phyloP scores from a whole-genome alignment of 257 asterid species.

The Craterostigma plantagineum region DNA sequence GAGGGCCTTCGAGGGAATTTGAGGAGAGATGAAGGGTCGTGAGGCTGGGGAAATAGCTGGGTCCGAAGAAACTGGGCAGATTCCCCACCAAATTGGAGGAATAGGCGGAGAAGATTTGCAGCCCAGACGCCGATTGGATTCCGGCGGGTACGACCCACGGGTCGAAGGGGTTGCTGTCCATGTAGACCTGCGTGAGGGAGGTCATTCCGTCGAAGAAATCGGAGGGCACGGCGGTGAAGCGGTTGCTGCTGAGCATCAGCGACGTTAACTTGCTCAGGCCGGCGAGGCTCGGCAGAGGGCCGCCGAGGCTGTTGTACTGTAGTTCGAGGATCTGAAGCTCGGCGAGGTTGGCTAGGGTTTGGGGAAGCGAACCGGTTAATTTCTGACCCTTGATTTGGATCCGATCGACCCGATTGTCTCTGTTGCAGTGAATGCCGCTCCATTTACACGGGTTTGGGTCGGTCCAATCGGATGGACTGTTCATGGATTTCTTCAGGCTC shows the following conservation, averaged over 20 bases:
- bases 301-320: slow-evolving; percentile 29
- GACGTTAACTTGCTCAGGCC: slow-evolving; percentile 24
- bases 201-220: slow-evolving; percentile 67
- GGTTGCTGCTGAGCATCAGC: slow-evolving; percentile 30
- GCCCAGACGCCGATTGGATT: slow-evolving; percentile 20
- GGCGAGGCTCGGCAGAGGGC: slow-evolving; percentile 62
- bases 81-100: slow-evolving; percentile 30
- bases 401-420: slow-evolving; percentile 22
- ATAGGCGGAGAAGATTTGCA: slow-evolving; percentile 37
- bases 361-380: slow-evolving; percentile 48
- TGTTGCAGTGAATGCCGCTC: slow-evolving; percentile 16
- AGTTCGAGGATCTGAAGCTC: slow-evolving; percentile 36
- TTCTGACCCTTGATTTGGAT: slow-evolving; percentile 47
- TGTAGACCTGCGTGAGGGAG: slow-evolving; percentile 21
- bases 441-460: slow-evolving; percentile 31
- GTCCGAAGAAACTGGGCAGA: slow-evolving; percentile 36
- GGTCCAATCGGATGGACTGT: slow-evolving; percentile 24
- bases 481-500: slow-evolving; percentile 23
- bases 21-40: slow-evolving; percentile 20
- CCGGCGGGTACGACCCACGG: slow-evolving; percentile 42
- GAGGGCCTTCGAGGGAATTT: slow-evolving; percentile 41
- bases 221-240: slow-evolving; percentile 30
- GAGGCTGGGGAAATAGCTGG: slow-evolving; percentile 24
- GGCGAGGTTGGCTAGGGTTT: slow-evolving; percentile 26
- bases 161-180: slow-evolving; percentile 40